Evolutionary conservation across 306 rosid species (phyloP).

Genomic region (Trichosanthes cucumerina): DNA sequence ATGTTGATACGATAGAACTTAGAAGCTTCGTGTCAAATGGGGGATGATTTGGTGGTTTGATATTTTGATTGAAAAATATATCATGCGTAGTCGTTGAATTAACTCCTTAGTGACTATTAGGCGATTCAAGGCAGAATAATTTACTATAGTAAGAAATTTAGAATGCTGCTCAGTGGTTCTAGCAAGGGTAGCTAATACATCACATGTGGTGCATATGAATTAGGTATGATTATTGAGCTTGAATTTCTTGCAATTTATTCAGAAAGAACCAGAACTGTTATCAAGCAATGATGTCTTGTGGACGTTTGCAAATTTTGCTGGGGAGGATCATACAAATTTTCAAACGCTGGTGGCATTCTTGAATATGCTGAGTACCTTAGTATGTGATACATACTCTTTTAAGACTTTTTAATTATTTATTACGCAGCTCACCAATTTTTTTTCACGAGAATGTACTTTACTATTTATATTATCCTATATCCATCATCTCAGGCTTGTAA

Average conservation of each 20-base stretch:
- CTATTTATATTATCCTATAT: neutral
- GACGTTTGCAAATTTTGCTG: slow-evolving; percentile 97
- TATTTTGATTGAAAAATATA: neutral
- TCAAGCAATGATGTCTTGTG: slow-evolving; percentile 85
- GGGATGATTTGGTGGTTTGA: neutral
- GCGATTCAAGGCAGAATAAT: neutral
- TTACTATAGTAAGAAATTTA: neutral
- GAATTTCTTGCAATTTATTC: slow-evolving; percentile 17
- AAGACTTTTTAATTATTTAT: neutral
- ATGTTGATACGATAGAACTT: neutral
- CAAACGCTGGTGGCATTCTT: slow-evolving; percentile 89
- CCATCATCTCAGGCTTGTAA: slow-evolving; percentile 57
- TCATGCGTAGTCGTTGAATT: neutral
- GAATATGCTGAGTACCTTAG: slow-evolving; percentile 96
- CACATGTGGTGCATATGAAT: slow-evolving; percentile 1
- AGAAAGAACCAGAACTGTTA: slow-evolving; percentile 95
- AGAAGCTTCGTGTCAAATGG: neutral
- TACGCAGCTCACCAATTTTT: neutral
- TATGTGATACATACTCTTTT: slow-evolving; percentile 20
- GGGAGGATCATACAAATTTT: slow-evolving; percentile 93
- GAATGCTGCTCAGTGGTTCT: neutral
- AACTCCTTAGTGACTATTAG: neutral
- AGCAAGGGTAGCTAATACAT: neutral
- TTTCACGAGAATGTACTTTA: neutral
- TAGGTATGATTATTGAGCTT: slow-evolving; percentile 18